These are phyloP conservation scores for Aspergillus baeticus DNA, from an alignment of 495 filamentous ascomycete genomes.

Conservation along the genomic window DNA sequence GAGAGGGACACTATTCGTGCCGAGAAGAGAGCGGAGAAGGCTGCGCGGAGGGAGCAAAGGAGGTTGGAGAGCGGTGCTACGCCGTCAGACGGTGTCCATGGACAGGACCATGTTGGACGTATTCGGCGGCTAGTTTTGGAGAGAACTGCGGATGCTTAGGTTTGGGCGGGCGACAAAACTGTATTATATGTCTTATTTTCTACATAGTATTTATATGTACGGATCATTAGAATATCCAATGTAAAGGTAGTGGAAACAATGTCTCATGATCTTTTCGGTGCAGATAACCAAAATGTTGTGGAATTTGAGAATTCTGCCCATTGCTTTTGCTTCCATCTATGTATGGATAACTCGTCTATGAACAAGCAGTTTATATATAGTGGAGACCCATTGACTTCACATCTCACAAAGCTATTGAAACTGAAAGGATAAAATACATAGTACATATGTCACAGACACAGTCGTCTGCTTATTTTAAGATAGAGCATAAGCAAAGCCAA, in stretches of 20 bases:
- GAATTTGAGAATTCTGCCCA: too few species aligned
- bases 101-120: slow-evolving; percentile 26
- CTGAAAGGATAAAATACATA: too few species aligned
- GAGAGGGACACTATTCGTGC: slow-evolving; percentile 54
- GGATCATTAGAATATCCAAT: not conserved
- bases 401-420: too few species aligned
- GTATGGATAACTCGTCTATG: too few species aligned
- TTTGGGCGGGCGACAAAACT: not conserved
- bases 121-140: slow-evolving; percentile 18
- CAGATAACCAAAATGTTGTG: too few species aligned
- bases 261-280: not conserved
- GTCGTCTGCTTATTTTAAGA: too few species aligned
- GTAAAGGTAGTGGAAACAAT: not conserved
- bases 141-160: slow-evolving; percentile 5
- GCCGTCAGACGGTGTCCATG: not conserved
- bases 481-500: too few species aligned
- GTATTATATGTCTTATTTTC: slow-evolving; percentile 16
- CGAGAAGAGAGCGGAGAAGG: slow-evolving; percentile 49
- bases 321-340: too few species aligned
- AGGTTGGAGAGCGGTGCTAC: slow-evolving; percentile 18
- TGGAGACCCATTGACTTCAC: too few species aligned
- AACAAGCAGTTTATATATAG: too few species aligned
- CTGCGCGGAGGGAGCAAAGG: slow-evolving; percentile 41
- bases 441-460: too few species aligned
- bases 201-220: not conserved